These are phyloP conservation scores for Laguncularia racemosa DNA, from an alignment of 345 rosid genomes.

Conservation along the genomic window DNA sequence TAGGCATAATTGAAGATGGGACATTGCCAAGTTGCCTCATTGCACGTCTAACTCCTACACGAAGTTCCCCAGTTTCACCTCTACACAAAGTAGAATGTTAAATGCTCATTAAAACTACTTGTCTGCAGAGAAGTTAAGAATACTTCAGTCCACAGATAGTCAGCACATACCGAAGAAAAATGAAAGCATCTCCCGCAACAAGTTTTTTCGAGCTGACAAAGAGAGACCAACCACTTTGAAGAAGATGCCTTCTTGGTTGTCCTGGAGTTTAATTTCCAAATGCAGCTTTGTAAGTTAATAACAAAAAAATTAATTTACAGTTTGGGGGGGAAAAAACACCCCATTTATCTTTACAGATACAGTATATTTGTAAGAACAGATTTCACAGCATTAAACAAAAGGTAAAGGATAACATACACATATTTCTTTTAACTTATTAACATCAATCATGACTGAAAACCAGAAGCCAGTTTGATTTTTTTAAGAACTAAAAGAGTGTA, in stretches of 20 bases:
- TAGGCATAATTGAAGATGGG: conserved; percentile 57
- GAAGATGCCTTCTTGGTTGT: conserved; percentile 64
- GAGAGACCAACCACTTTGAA: conserved; percentile 60
- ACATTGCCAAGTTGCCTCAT: conserved; percentile 41
- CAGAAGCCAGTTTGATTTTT: too few relatives aligned
- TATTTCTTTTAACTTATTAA: too few relatives aligned
- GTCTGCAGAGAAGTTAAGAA: neutral
- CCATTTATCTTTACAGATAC: too few relatives aligned
- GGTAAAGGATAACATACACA: too few relatives aligned
- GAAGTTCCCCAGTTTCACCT: conserved; percentile 50
- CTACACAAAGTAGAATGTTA: conserved; percentile 15
- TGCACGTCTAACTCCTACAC: conserved; percentile 60
- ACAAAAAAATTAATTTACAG: neutral
- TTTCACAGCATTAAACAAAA: too few relatives aligned
- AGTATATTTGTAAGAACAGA: too few relatives aligned
- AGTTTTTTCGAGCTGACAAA: conserved; percentile 59
- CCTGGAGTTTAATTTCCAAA: conserved; percentile 18
- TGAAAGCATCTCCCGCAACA: conserved; percentile 66
- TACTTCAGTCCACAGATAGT: neutral
- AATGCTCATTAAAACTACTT: neutral
- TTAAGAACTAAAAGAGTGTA: too few relatives aligned
- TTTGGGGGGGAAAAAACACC: too few relatives aligned
- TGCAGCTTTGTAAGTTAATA: neutral
- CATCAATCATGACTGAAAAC: too few relatives aligned
- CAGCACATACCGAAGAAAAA: conserved; percentile 40